These are phyloP conservation scores for Sclerotinia spermophila DNA, from an alignment of 2,329 filamentous ascomycete genomes.

Conservation along the genomic window DNA sequence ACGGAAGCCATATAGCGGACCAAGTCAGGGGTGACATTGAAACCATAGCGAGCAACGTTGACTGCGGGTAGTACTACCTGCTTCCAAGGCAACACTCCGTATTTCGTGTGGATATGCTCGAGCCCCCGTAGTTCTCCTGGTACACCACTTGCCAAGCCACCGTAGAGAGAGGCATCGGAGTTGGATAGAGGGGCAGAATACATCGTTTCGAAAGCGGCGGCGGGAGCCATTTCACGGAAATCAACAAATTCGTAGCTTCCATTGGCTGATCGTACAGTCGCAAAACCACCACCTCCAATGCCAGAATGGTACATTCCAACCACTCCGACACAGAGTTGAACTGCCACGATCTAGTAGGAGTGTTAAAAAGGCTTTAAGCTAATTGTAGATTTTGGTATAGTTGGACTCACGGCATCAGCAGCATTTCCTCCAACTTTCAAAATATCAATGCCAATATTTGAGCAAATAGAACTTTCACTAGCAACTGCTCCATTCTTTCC, in stretches of 20 bases:
- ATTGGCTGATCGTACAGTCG: slow-evolving; percentile 55
- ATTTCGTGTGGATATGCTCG: slow-evolving; percentile 42
- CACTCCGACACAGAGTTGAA: slow-evolving; percentile 51
- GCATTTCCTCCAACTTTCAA: slow-evolving; percentile 56
- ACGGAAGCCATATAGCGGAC: slow-evolving; percentile 55
- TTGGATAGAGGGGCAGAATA: slow-evolving; percentile 51
- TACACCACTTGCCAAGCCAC: slow-evolving; percentile 54
- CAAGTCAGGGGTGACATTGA: slow-evolving; percentile 57
- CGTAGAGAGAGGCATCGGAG: slow-evolving; percentile 49
- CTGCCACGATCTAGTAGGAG: slow-evolving; percentile 45
- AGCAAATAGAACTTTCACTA: slow-evolving; percentile 67
- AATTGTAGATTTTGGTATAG: not conserved
- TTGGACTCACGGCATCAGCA: slow-evolving; percentile 45
- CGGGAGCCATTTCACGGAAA: slow-evolving; percentile 65
- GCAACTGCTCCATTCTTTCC: slow-evolving; percentile 59
- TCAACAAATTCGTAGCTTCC: slow-evolving; percentile 66
- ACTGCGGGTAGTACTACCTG: slow-evolving; percentile 57
- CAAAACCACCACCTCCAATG: slow-evolving; percentile 65
- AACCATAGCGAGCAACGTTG: slow-evolving; percentile 56
- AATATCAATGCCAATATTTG: slow-evolving; percentile 62
- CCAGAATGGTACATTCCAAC: slow-evolving; percentile 55
- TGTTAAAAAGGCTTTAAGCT: not conserved
- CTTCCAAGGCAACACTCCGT: slow-evolving; percentile 52
- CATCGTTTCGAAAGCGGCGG: slow-evolving; percentile 58
- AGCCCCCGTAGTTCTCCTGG: slow-evolving; percentile 47